Percentiles rank a stretch among this genome's conserved stretches.
Evolutionary conservation across 2,329 filamentous ascomycete species (phyloP).

Genomic region (Aschersonia sp.): DNA sequence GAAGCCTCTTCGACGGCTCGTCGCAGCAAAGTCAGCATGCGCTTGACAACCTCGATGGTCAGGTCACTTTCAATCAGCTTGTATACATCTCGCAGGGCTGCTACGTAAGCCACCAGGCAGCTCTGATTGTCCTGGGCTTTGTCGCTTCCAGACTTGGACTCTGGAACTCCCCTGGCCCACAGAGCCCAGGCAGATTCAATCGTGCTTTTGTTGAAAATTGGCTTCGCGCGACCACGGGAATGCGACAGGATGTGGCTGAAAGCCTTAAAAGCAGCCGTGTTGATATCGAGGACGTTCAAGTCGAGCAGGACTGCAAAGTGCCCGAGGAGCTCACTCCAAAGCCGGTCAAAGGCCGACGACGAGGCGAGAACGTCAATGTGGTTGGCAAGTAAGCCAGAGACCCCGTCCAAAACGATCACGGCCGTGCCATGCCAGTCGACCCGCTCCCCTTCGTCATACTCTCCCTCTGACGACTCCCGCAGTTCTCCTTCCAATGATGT

Average conservation of each 20-base stretch:
- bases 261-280: slow-evolving; percentile 55
- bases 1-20: slow-evolving; percentile 58
- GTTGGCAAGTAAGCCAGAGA: slow-evolving; percentile 57
- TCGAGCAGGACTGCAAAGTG: slow-evolving; percentile 52
- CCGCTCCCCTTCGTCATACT: slow-evolving; percentile 25
- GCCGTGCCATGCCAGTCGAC: slow-evolving; percentile 61
- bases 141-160: slow-evolving; percentile 17
- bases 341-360: slow-evolving; percentile 49
- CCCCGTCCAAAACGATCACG: slow-evolving; percentile 57
- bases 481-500: slow-evolving; percentile 51
- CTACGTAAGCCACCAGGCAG: slow-evolving; percentile 73
- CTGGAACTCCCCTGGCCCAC: slow-evolving; percentile 53
- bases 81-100: slow-evolving; percentile 64
- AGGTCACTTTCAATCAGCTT: slow-evolving; percentile 53
- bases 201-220: slow-evolving; percentile 32
- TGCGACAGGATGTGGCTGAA: slow-evolving; percentile 47
- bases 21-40: slow-evolving; percentile 58
- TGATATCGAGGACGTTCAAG: slow-evolving; percentile 52
- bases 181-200: slow-evolving; percentile 52
- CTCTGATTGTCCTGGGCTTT: slow-evolving; percentile 59
- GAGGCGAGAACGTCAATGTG: slow-evolving; percentile 60
- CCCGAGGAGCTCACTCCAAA: slow-evolving; percentile 62
- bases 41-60: slow-evolving; percentile 43
- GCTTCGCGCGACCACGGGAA: slow-evolving; percentile 25
- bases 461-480: slow-evolving; percentile 19